Evolutionary conservation across 2,329 filamentous ascomycete species (phyloP).

Genomic region (Fusarium mexicanum): DNA sequence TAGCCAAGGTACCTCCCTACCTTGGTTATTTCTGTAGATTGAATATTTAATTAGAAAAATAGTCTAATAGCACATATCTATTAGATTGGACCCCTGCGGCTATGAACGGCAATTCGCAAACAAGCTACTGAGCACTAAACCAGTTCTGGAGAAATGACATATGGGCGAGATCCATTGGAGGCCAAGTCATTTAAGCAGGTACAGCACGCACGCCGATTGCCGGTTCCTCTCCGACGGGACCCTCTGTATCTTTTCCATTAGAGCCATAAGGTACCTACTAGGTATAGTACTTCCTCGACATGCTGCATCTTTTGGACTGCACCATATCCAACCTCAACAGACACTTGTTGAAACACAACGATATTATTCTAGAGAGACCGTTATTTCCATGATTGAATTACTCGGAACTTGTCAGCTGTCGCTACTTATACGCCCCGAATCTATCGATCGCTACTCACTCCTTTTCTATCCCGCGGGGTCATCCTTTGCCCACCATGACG

Average conservation of each 20-base stretch:
- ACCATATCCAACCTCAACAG: constrained; percentile 3
- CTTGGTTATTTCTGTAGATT: neutral
- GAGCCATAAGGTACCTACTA: no score
- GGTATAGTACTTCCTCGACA: neutral
- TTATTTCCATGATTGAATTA: constrained; percentile 27
- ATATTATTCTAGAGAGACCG: neutral
- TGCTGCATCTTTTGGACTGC: neutral
- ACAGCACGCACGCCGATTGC: constrained; percentile 32
- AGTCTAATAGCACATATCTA: neutral
- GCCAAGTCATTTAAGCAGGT: constrained; percentile 33
- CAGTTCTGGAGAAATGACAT: constrained; percentile 31
- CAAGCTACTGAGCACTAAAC: constrained; percentile 1
- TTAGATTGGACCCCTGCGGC: constrained; percentile 13
- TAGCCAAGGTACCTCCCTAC: neutral
- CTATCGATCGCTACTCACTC: neutral
- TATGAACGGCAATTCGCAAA: constrained; percentile 32
- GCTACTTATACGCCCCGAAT: neutral
- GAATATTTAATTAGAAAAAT: neutral
- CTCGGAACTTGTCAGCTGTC: constrained; percentile 22
- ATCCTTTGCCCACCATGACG: constrained; percentile 62
- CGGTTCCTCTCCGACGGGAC: constrained; percentile 32
- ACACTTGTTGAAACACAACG: neutral
- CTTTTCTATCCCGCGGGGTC: constrained; percentile 2
- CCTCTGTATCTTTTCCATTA: neutral
- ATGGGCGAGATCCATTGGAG: constrained; percentile 15